Percentiles rank a stretch among this genome's conserved stretches.
phyloP scores from a whole-genome alignment of 1,284 basidiomycete species.

The Dichomitus squalens region DNA sequence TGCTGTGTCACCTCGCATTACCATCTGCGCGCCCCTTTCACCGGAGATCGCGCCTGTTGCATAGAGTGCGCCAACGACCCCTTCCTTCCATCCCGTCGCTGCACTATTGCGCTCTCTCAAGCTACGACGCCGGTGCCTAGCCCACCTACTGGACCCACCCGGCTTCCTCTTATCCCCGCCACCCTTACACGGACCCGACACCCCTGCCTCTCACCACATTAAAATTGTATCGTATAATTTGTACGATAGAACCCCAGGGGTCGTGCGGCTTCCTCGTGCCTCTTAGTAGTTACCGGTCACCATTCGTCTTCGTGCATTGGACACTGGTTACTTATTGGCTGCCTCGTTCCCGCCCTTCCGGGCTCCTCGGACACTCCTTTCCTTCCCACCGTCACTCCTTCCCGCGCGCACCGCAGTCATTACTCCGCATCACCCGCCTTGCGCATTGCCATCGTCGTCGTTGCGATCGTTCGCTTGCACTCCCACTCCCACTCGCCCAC shows the following conservation, averaged over 20 bases:
- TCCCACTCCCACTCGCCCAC: background rate
- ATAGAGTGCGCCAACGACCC: constrained; percentile 6
- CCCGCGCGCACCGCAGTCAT: constrained; percentile 3
- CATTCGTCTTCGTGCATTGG: constrained; percentile 11
- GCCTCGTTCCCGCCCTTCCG: too few relatives aligned
- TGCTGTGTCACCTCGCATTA: constrained; percentile 20
- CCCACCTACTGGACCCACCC: background rate
- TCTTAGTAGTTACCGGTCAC: constrained; percentile 14
- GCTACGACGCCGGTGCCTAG: background rate
- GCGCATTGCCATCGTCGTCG: background rate
- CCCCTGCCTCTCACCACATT: constrained; percentile 4
- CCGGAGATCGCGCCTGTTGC: constrained; percentile 25
- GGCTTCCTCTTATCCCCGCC: background rate
- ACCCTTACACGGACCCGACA: background rate
- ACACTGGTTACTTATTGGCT: constrained; percentile 14
- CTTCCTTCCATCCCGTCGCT: background rate
- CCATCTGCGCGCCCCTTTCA: constrained; percentile 18
- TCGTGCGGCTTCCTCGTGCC: constrained; percentile 20
- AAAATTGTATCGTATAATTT: constrained; percentile 25
- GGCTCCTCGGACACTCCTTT: constrained; percentile 6
- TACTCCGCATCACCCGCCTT: background rate
- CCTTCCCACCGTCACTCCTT: background rate
- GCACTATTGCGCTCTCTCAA: background rate
- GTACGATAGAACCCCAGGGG: constrained; percentile 22
- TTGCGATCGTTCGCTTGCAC: background rate